These are phyloP conservation scores for Choiromyces venosus DNA, from an alignment of 495 filamentous ascomycete species.

Conservation along the genomic window DNA sequence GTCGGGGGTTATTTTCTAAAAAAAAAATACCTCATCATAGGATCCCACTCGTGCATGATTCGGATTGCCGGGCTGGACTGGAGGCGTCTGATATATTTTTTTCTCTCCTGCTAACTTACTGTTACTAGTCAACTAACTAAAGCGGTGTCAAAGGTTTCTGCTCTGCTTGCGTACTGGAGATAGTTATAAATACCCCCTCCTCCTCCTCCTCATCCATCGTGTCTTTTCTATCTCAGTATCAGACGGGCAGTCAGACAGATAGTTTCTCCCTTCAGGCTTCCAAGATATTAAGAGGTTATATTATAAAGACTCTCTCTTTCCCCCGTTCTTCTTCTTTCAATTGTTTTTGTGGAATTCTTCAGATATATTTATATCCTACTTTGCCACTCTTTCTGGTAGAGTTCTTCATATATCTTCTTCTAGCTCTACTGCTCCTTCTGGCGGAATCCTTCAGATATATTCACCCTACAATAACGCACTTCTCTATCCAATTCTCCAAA, in stretches of 20 bases:
- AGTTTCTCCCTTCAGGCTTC: background rate
- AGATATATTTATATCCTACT: too few relatives aligned
- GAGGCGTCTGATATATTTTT: background rate
- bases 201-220: too few relatives aligned
- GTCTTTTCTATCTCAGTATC: background rate
- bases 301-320: background rate
- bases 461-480: background rate
- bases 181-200: background rate
- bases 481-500: background rate
- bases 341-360: too few relatives aligned
- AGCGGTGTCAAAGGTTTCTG: background rate
- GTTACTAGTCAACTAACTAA: too few relatives aligned
- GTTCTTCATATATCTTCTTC: background rate
- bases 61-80: background rate
- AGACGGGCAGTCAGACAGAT: too few relatives aligned
- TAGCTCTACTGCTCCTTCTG: background rate
- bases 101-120: too few relatives aligned
- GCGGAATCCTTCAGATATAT: background rate
- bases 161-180: background rate
- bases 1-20: too few relatives aligned
- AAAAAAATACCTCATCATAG: conserved; percentile 3
- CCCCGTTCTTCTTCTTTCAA: background rate
- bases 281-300: background rate
- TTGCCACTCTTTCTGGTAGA: too few relatives aligned
- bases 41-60: background rate